Percentiles rank a stretch among this genome's conserved stretches.
These are phyloP conservation scores for Trichosporon sp. DNA, from an alignment of 1,284 basidiomycete genomes.

Conservation along the genomic window DNA sequence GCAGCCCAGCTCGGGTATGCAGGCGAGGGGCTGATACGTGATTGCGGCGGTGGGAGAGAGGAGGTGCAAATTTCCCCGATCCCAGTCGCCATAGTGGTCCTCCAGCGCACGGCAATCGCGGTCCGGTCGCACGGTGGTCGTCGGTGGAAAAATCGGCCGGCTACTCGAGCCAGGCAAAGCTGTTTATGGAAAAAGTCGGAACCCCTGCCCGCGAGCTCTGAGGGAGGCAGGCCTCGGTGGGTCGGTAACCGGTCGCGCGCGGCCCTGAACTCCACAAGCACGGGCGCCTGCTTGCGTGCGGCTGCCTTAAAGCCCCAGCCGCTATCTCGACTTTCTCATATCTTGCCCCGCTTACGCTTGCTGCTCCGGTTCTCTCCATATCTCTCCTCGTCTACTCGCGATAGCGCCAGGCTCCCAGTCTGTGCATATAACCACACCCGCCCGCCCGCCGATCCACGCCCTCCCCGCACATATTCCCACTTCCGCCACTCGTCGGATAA, in stretches of 20 bases:
- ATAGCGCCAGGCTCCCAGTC: not conserved
- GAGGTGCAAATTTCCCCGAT: not conserved
- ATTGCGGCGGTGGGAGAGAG: not conserved
- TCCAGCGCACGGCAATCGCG: not conserved
- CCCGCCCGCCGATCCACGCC: not conserved
- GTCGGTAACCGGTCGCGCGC: not conserved
- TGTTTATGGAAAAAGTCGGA: conserved; percentile 1
- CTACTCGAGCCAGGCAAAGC: not conserved
- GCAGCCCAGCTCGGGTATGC: not conserved
- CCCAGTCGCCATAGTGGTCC: not conserved
- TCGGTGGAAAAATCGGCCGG: conserved; percentile 2
- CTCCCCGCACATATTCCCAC: not conserved
- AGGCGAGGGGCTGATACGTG: not conserved
- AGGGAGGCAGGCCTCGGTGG: not conserved
- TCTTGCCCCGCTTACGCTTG: not conserved
- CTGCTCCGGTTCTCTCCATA: not conserved
- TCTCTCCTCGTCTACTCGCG: not conserved
- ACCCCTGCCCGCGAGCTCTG: not conserved
- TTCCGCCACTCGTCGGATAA: not conserved
- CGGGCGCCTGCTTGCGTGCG: not conserved
- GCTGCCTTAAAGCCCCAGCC: not conserved
- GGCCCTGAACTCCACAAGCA: not conserved
- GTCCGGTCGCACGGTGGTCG: not conserved
- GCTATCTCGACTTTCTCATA: not conserved
- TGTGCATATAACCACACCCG: not conserved